These are phyloP conservation scores for Lentinula guzmanii DNA, from an alignment of 768 basidiomycete species.

Conservation along the genomic window DNA sequence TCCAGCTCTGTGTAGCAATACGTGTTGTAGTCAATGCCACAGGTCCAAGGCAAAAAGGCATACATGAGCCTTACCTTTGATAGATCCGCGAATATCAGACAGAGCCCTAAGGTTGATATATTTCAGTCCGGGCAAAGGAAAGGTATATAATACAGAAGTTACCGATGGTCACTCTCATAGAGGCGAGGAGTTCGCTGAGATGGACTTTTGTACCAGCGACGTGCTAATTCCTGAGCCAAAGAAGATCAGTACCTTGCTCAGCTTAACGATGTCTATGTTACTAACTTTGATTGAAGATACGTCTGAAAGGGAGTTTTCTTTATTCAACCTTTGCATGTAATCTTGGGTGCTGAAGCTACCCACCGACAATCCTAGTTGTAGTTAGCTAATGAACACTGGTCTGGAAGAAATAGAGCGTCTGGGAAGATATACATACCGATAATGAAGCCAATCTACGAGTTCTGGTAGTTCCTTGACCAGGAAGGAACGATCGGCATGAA, in stretches of 20 bases:
- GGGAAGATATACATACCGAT: constrained; percentile 42
- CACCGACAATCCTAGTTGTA: constrained; percentile 61
- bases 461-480: constrained; percentile 76
- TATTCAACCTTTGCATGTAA: neutral
- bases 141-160: constrained; percentile 4
- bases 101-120: constrained; percentile 50
- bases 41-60: neutral
- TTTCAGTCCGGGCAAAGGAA: neutral
- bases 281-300: constrained; percentile 78
- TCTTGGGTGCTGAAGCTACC: constrained; percentile 18
- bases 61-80: constrained; percentile 42
- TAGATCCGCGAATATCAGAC: constrained; percentile 76
- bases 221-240: constrained; percentile 53
- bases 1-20: constrained; percentile 49
- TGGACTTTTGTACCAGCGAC: constrained; percentile 59
- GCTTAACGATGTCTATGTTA: neutral
- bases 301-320: constrained; percentile 33
- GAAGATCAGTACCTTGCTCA: neutral
- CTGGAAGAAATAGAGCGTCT: neutral
- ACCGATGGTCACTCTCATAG: constrained; percentile 54
- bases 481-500: constrained; percentile 76
- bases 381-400: constrained; percentile 1
- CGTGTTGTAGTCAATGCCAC: neutral
- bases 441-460: constrained; percentile 74
- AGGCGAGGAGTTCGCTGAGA: constrained; percentile 10